Evolutionary conservation across 441 rosid species (phyloP).

Genomic region (Isatis lusitanica): DNA sequence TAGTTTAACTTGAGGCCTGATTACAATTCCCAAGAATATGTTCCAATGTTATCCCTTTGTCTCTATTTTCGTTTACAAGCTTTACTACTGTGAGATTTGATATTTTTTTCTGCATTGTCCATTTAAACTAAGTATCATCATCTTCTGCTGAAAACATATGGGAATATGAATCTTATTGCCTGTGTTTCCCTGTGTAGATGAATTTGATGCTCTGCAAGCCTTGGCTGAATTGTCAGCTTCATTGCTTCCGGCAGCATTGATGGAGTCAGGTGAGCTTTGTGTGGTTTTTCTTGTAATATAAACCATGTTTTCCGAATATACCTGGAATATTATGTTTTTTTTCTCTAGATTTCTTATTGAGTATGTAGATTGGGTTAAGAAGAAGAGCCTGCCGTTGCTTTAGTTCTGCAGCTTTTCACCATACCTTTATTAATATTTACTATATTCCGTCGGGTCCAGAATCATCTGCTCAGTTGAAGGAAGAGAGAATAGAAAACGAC

Average conservation of each 20-base stretch:
- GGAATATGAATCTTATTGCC: no score
- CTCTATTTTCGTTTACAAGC: no score
- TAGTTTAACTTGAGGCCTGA: neutral
- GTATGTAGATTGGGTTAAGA: neutral
- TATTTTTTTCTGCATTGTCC: no score
- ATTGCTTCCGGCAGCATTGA: conserved; percentile 49
- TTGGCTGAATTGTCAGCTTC: conserved; percentile 69
- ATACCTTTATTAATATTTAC: conserved; percentile 6
- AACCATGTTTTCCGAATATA: conserved; percentile 1
- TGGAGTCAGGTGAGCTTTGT: conserved; percentile 73
- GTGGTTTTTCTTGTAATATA: conserved; percentile 20
- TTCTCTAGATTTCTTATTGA: conserved; percentile 1
- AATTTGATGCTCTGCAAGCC: conserved; percentile 73
- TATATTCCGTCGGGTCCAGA: conserved; percentile 44
- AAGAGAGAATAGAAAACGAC: conserved; percentile 47
- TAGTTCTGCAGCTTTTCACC: neutral
- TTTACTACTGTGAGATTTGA: no score
- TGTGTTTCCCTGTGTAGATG: conserved; percentile 47
- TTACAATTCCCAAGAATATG: neutral
- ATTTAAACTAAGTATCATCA: no score
- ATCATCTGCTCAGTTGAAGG: conserved; percentile 67
- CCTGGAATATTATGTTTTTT: conserved; percentile 10
- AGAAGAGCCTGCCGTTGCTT: neutral
- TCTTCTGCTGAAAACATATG: no score
- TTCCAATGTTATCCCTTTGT: conserved; percentile 6